Evolutionary conservation across 129 eudicot species (phyloP).

Genomic region (Glebionis coronaria): DNA sequence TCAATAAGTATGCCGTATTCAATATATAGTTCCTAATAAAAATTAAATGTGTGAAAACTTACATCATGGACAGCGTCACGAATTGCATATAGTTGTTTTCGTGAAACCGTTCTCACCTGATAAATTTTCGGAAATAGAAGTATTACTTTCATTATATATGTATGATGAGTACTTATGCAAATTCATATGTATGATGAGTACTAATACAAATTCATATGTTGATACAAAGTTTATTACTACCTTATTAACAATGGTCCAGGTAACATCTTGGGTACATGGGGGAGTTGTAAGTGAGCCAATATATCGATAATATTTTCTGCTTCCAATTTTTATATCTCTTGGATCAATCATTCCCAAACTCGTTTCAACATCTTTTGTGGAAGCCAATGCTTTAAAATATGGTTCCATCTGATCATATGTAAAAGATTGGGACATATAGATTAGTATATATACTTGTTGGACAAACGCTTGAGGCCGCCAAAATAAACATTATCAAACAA

Average conservation of each 20-base stretch:
- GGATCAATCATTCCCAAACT: constrained; percentile 20
- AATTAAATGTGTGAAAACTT: constrained; percentile 20
- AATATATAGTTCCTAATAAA: neutral
- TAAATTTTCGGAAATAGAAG: neutral
- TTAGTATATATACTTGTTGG: neutral
- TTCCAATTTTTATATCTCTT: constrained; percentile 16
- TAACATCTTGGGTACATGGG: constrained; percentile 31
- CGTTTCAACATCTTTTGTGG: constrained; percentile 5
- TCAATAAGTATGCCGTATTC: too few species aligned
- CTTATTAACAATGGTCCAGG: constrained; percentile 36
- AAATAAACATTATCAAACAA: neutral
- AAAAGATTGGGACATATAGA: neutral
- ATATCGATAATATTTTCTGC: constrained; percentile 28
- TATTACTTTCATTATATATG: too few species aligned
- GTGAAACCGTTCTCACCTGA: constrained; percentile 52
- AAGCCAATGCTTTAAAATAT: constrained; percentile 14
- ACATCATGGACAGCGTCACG: constrained; percentile 59
- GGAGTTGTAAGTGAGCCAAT: constrained; percentile 42
- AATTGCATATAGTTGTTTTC: constrained; percentile 38
- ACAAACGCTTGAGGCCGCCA: neutral
- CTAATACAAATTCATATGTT: too few species aligned
- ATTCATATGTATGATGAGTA: neutral
- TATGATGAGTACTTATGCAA: neutral
- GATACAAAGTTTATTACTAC: constrained; percentile 22
- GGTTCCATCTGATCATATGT: constrained; percentile 26